Evolutionary conservation across 2,329 filamentous ascomycete species (phyloP), one percentile per base, ranked within the genome.

Genomic region (Whalleya microplaca): DNA sequence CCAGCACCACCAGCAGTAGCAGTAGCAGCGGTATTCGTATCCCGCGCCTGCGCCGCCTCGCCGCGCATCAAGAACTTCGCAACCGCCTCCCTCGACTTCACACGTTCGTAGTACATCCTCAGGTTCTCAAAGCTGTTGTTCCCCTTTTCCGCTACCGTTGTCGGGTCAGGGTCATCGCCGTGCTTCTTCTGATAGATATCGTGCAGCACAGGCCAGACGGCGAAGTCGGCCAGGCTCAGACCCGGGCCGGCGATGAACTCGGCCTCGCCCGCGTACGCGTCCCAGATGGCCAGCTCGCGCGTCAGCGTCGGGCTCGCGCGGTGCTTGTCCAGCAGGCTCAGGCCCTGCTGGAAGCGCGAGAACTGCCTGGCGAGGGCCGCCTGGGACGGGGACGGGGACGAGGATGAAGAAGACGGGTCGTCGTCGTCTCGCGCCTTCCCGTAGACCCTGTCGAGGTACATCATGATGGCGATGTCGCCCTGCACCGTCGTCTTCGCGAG

Each of bases 361-460:
- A 75, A 73, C 45, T 69, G 66, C 48, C 61, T 67, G 1, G 75
- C 79, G 3, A 78, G 65, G 18, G 74, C 69, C 4, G 64, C 21
- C 4, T 66, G 62, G 1, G 67, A 48, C 10, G 61, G 53, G 2
- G 9, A 27, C 23, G 23, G n/a, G n/a, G n/a, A n/a, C n/a, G n/a
- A n/a, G n/a, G n/a, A n/a, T n/a, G n/a, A n/a, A n/a, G n/a, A n/a
- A n/a, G 58, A 41, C 55, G 4, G 69, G 6, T 29, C 27, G 6
- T 29, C 32, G 3, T 63, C 7, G 58, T 52, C 48, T 69, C 63
- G 2, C 59, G 64, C 49, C 49, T 68, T 71, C n/a, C 64, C 76
- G 57, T 85, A 78, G 12, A 78, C 72, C 2, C 81, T 76, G 56
- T 90, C 83, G 1, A 90, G 75, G 56, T 91, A 87, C 9, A 84